Evolutionary conservation across 2,329 filamentous ascomycete genomes (phyloP), one percentile per base, ranked within the genome.

Genomic region (Aspergillus alliaceus): DNA sequence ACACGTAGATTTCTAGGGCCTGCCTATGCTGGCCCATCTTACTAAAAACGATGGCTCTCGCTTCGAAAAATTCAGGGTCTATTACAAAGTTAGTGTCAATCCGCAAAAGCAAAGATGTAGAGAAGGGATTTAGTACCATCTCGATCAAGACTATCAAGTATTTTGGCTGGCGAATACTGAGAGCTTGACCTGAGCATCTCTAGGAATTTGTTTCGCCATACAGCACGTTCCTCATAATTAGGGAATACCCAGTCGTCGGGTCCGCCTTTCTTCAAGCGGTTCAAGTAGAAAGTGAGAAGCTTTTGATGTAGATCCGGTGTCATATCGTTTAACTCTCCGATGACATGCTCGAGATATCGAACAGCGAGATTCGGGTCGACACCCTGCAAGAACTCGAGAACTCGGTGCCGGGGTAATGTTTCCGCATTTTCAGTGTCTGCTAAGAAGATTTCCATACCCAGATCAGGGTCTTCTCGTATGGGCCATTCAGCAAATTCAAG

Each of bases 11-110:
- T 71, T 95, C 90, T n/a, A 99, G 79, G 0, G 95, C 95, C 75
- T 98, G 92, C 70, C 91, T 93, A 77, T 99, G 93, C 66, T 93
- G 89, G 6, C 91, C 91, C 90, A 98, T 96, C 66, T 95, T 96
- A 74, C 91, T 92, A 37, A 98, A 84, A 20, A 98, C 88, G 44
- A 98, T 88, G 6, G 95, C 95, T 59, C 93, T 87, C 2, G 91
- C 87, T 72, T 98, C 93, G 73, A 90, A 96, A 68, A 97, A 97
- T 2, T 85, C 82, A 0, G 92, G 81, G 71, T 97, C 91, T 93
- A 62, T 12, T 63, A 61, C 56, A 58, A 58, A n/a, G 22, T 34
- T 49, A 42, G 22, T 62, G n/a, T n/a, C n/a, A 15, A 59, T 53
- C 54, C 27, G 58, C 34, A 53, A 22, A 11, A 9, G 4, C n/a